Evolutionary conservation across 2,329 filamentous ascomycete genomes (phyloP).

Genomic region (Xylariomycetidae sp.): DNA sequence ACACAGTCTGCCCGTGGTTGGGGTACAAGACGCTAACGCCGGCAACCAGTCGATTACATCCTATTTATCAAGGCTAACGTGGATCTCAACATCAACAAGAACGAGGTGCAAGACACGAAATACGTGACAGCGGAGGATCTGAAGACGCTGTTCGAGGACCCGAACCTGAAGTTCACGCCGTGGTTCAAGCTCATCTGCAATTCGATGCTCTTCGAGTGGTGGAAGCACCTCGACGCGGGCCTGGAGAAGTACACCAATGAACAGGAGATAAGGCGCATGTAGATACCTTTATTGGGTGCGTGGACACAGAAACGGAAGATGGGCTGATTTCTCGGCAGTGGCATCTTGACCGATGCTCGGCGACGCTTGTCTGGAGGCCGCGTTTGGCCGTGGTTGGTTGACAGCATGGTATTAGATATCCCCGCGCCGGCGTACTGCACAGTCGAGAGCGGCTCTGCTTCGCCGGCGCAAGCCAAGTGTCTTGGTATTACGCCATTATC

Average conservation of each 20-base stretch:
- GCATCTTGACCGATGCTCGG: no score
- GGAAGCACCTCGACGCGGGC: slow-evolving; percentile 74
- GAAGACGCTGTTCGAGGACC: slow-evolving; percentile 78
- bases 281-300: no score
- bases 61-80: slow-evolving; percentile 96
- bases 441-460: slow-evolving; percentile 9
- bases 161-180: slow-evolving; percentile 79
- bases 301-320: no score
- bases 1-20: background rate
- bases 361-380: no score
- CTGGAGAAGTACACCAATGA: slow-evolving; percentile 84
- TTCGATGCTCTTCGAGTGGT: slow-evolving; percentile 97
- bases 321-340: no score
- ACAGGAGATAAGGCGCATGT: slow-evolving; percentile 82
- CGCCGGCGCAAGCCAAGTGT: no score
- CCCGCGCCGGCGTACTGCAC: slow-evolving; percentile 6
- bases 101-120: slow-evolving; percentile 80
- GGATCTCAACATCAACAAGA: slow-evolving; percentile 72
- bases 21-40: slow-evolving; percentile 11
- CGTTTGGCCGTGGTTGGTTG: no score
- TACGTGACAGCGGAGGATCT: slow-evolving; percentile 81
- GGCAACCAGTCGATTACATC: slow-evolving; percentile 80
- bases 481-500: no score
- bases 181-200: slow-evolving; percentile 99
- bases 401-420: slow-evolving; percentile 16